Evolutionary conservation across 495 filamentous ascomycete species (phyloP).

Genomic region (Bathelium albidoporum): DNA sequence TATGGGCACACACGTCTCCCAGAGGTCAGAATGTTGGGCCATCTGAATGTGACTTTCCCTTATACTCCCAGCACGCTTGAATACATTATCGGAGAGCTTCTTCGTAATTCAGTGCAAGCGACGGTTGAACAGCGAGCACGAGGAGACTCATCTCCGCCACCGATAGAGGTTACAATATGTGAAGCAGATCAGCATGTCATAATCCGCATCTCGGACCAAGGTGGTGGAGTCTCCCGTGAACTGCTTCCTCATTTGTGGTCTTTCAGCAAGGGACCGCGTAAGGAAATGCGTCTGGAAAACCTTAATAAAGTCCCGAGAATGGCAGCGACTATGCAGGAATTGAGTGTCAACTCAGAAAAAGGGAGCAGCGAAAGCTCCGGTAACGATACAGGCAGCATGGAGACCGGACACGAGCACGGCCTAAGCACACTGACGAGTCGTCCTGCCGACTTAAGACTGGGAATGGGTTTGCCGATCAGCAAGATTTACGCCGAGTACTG

Average conservation of each 20-base stretch:
- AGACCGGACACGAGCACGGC: slow-evolving; percentile 36
- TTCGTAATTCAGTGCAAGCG: slow-evolving; percentile 91
- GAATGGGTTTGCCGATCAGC: slow-evolving; percentile 89
- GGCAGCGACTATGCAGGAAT: slow-evolving; percentile 89
- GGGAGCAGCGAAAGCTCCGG: slow-evolving; percentile 18
- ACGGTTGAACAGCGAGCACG: slow-evolving; percentile 59
- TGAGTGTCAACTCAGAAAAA: slow-evolving; percentile 31
- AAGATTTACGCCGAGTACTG: slow-evolving; percentile 97
- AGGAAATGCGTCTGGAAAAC: slow-evolving; percentile 63
- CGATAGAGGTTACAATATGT: slow-evolving; percentile 89
- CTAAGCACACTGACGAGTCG: slow-evolving; percentile 67
- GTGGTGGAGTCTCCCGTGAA: slow-evolving; percentile 79
- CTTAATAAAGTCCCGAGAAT: slow-evolving; percentile 80
- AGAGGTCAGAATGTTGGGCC: slow-evolving; percentile 73
- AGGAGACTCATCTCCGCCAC: slow-evolving; percentile 45
- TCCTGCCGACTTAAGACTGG: slow-evolving; percentile 77
- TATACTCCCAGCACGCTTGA: slow-evolving; percentile 94
- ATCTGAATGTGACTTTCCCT: slow-evolving; percentile 82
- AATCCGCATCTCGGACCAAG: slow-evolving; percentile 88
- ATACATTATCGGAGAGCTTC: slow-evolving; percentile 91
- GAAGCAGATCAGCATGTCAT: slow-evolving; percentile 94
- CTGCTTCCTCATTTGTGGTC: slow-evolving; percentile 89
- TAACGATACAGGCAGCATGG: slow-evolving; percentile 17
- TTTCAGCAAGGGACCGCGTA: slow-evolving; percentile 82
- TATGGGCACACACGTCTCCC: slow-evolving; percentile 65